Evolutionary conservation across 306 rosid species (phyloP).

Genomic region (Geum urbanum): DNA sequence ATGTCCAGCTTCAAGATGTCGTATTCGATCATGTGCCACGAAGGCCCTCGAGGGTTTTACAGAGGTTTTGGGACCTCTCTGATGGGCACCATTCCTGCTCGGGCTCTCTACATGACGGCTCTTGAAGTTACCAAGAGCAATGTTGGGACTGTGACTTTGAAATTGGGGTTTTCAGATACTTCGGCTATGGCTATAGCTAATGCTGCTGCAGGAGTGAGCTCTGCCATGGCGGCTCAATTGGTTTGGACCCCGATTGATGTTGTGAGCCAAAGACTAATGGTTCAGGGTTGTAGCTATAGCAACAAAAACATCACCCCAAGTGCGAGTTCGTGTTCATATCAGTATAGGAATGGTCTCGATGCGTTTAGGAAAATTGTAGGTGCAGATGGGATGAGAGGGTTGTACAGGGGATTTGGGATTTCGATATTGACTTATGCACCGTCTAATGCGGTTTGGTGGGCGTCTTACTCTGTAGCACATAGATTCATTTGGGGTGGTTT

Average conservation of each 20-base stretch:
- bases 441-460: conserved; percentile 98
- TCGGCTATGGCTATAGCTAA: conserved; percentile 62
- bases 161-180: conserved; percentile 71
- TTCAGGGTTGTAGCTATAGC: conserved; percentile 46
- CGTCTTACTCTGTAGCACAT: conserved; percentile 81
- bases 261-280: conserved; percentile 92
- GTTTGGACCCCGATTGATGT: conserved; percentile 98
- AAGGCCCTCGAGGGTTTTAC: conserved; percentile 84
- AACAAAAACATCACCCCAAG: conserved; percentile 31
- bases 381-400: conserved; percentile 75
- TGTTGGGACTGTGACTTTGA: conserved; percentile 57
- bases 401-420: conserved; percentile 90
- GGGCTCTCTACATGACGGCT: conserved; percentile 88
- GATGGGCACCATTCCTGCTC: conserved; percentile 87
- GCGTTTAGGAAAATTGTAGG: conserved; percentile 69
- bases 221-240: conserved; percentile 92
- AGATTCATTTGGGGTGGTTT: conserved; percentile 67
- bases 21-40: conserved; percentile 55
- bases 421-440: conserved; percentile 87
- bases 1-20: conserved; percentile 65
- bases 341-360: conserved; percentile 73
- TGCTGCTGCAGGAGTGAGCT: conserved; percentile 77
- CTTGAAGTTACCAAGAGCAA: conserved; percentile 82
- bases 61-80: conserved; percentile 91
- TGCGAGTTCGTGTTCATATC: conserved; percentile 40